Evolutionary conservation across 2,329 filamentous ascomycete species (phyloP).

Genomic region (Hypoxylon sp.): DNA sequence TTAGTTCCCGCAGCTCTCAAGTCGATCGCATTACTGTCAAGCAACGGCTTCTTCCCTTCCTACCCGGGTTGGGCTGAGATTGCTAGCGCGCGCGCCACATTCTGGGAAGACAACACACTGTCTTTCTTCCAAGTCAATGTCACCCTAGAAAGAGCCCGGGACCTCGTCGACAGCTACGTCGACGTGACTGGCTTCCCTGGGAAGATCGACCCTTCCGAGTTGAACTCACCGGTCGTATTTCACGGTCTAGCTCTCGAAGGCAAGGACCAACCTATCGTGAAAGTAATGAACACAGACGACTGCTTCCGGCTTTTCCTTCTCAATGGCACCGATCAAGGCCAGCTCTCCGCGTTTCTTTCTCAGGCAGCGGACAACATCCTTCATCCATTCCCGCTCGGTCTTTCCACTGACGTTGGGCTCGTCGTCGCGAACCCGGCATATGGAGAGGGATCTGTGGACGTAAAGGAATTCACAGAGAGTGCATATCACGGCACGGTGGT

Average conservation of each 20-base stretch:
- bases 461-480: slow-evolving; percentile 65
- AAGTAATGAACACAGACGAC: slow-evolving; percentile 73
- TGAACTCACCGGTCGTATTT: slow-evolving; percentile 60
- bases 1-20: slow-evolving; percentile 71
- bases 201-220: slow-evolving; percentile 58
- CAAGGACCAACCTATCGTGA: slow-evolving; percentile 61
- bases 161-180: slow-evolving; percentile 63
- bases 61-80: slow-evolving; percentile 60
- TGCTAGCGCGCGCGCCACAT: slow-evolving; percentile 64
- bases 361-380: slow-evolving; percentile 69
- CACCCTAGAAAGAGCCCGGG: slow-evolving; percentile 57
- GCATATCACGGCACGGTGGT: slow-evolving; percentile 74
- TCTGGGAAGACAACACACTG: slow-evolving; percentile 73
- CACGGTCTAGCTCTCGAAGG: slow-evolving; percentile 70
- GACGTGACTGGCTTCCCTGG: slow-evolving; percentile 58
- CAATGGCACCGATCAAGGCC: slow-evolving; percentile 68
- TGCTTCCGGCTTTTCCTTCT: slow-evolving; percentile 73
- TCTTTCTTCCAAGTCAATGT: slow-evolving; percentile 67
- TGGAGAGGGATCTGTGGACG: slow-evolving; percentile 60
- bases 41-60: slow-evolving; percentile 63
- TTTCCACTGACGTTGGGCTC: slow-evolving; percentile 67
- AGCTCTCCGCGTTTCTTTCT: slow-evolving; percentile 68
- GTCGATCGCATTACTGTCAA: slow-evolving; percentile 66
- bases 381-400: slow-evolving; percentile 68
- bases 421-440: slow-evolving; percentile 73